Base-by-base conservation (phyloP, 2,329 filamentous ascomycete species). In the Lasiodiplodia gonubiensis region DNA sequence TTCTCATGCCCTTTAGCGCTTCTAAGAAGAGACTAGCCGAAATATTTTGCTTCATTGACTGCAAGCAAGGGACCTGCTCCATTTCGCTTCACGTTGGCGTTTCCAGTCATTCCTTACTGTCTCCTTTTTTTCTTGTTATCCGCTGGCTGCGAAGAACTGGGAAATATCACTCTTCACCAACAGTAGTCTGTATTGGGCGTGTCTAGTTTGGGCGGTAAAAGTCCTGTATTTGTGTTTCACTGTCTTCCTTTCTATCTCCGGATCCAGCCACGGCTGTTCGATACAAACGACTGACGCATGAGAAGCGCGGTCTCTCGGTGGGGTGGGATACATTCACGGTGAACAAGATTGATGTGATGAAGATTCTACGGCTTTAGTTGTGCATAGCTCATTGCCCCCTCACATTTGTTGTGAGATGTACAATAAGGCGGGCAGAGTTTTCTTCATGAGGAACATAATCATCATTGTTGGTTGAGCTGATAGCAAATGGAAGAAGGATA, bases 361-460 rank as follows among this genome's bases (percentile, higher is more conserved):
- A 63, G 59, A 63, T n/a, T 42, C 55, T 42, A 51, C 59, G 30
- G 42, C 46, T 63, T 46, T 49, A 51, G 33, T 23, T 63, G 59
- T 63, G 59, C 42, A 63, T 63, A 63, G n/a, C 27, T 39, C 48
- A 33, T 49, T 21, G 30, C 21, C 23, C 57, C 42, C 42, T 30
- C 39, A 3, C n/a, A 60, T 49, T 14, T 49, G 59, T 8, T 6
- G 42, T 16, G 42, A 46, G 59, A 21, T 63, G 42, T 63, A 63
- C 59, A 63, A 37, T 51, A 63, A 63, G 59, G 42, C 59, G 59
- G 42, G 39, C 11, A 63, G 59, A 25, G 59, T 63, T 63, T 61
- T 63, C 59, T 63, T 51, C 59, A 51, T 51, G 27, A 33, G 55
- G 59, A 51, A 63, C n/a, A 63, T 51, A 63, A 63, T 63, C 33